Conservation (phyloP, 441 rosid genomes). For the Pelargonium fulgidum region DNA sequence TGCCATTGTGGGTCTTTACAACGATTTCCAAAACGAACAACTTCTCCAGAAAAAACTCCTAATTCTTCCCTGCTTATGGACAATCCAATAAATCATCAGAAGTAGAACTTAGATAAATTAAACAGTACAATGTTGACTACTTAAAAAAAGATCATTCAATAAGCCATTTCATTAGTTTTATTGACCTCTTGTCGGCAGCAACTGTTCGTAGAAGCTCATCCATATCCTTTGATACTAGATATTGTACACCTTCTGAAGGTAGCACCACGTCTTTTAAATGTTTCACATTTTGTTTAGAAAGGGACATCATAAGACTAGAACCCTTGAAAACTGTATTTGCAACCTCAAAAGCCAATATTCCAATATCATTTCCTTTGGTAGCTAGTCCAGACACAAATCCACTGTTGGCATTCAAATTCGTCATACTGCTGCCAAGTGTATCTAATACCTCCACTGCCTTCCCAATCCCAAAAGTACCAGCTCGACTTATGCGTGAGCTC, state of each 20-base stretch:
- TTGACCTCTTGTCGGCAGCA: slow-evolving; percentile 89
- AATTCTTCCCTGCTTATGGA: slow-evolving; percentile 67
- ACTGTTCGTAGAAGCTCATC: slow-evolving; percentile 68
- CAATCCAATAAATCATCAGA: background rate
- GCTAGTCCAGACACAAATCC: slow-evolving; percentile 80
- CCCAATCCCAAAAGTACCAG: slow-evolving; percentile 75
- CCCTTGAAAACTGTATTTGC: slow-evolving; percentile 97
- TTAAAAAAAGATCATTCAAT: slow-evolving; percentile 8
- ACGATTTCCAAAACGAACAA: slow-evolving; percentile 97
- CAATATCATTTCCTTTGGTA: slow-evolving; percentile 75
- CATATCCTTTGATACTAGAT: slow-evolving; percentile 77
- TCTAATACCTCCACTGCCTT: slow-evolving; percentile 94
- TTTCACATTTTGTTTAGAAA: slow-evolving; percentile 55
- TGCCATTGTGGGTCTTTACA: slow-evolving; percentile 99
- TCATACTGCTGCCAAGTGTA: slow-evolving; percentile 94
- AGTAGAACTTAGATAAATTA: slow-evolving; percentile 9
- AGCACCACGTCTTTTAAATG: slow-evolving; percentile 84
- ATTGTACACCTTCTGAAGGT: slow-evolving; percentile 83
- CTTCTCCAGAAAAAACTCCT: slow-evolving; percentile 83
- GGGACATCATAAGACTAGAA: slow-evolving; percentile 83
- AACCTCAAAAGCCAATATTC: slow-evolving; percentile 88
- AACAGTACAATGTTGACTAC: background rate
- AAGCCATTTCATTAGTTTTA: background rate
- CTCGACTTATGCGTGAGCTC: slow-evolving; percentile 77
- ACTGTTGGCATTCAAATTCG: slow-evolving; percentile 54